Base-by-base conservation (phyloP, 306 rosid species). In the Carpinus viminea region DNA sequence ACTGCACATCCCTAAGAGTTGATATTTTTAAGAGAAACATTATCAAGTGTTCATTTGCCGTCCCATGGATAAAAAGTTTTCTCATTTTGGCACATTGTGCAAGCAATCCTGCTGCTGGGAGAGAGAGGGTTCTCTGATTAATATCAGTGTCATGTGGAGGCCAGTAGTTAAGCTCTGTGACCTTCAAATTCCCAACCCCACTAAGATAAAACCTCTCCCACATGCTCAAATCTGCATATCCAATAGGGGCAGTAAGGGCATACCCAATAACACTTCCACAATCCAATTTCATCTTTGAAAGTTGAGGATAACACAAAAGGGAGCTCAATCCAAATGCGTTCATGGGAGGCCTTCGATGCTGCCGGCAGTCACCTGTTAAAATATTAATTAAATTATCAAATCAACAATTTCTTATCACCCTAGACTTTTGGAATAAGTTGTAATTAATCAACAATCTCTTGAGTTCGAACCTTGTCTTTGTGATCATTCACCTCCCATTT, bases 1-100 rank as follows among this genome's bases (percentile, higher is more conserved):
- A 21, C n/a, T 73, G 77, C n/a, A 55, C 68, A 55, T 73, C 77
- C 50, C 77, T 73, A n/a, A 73, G 77, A 56, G 12, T 73, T 13
- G 21, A 65, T 55, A 73, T 28, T 18, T 41, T 55, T 20, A 55
- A 45, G 3, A 38, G 60, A 36, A 73, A 73, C 66, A 73, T 54
- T 26, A 73, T 18, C 8, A 54, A 55, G 51, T 73, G 77, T 56
- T 73, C 77, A 38, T 38, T n/a, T 1, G 77, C 68, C 6, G 66
- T 73, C 7, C 77, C 77, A 38, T 73, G 77, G 36, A 73, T 73
- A 21, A 36, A 38, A 38, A 55, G 77, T 20, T 38, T 73, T 56
- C 77, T 73, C 8, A 73, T 12, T 28, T 38, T 55, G 18, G 0
- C 34, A 21, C 77, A 73, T 34, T 73, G 34, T 54, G 77, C 77